A percentile compares a stretch with the other conserved stretches of the same genome.
Conservation (phyloP, 805 yeast genomes). For the Candida xiaguanensis region DNA sequence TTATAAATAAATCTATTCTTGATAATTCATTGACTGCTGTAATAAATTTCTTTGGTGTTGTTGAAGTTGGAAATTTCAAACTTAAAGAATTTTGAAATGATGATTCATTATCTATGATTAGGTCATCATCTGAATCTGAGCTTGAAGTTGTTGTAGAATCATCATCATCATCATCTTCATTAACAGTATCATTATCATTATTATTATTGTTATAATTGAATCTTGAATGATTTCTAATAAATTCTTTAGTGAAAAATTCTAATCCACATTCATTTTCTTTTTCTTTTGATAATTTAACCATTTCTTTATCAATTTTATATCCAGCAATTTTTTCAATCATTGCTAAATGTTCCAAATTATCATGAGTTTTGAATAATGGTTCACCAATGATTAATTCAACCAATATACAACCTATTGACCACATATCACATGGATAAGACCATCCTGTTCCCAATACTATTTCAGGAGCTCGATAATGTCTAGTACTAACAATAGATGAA, state of each 20-base stretch:
- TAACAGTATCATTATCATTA: not conserved
- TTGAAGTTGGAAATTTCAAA: constrained; percentile 35
- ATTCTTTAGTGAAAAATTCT: constrained; percentile 31
- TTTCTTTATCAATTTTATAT: constrained; percentile 42
- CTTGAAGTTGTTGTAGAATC: constrained; percentile 5
- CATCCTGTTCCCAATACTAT: constrained; percentile 92
- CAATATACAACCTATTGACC: constrained; percentile 94
- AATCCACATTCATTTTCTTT: constrained; percentile 40
- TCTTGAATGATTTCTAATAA: constrained; percentile 1
- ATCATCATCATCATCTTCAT: constrained; percentile 8
- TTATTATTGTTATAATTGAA: not conserved
- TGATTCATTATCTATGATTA: constrained; percentile 29
- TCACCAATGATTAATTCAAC: constrained; percentile 92
- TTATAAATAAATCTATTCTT: constrained; percentile 42
- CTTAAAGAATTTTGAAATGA: constrained; percentile 21
- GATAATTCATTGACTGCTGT: constrained; percentile 37
- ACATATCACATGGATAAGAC: constrained; percentile 94
- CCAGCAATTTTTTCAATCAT: constrained; percentile 85
- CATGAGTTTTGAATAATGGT: constrained; percentile 92
- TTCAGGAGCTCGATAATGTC: constrained; percentile 97
- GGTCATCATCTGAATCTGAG: constrained; percentile 20
- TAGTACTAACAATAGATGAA: constrained; percentile 84
- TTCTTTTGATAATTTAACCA: constrained; percentile 32
- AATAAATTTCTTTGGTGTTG: constrained; percentile 38
- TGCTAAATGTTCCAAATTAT: constrained; percentile 89